Conservation (phyloP, 2,329 filamentous ascomycete species). For the Helminthosporium solani region DNA sequence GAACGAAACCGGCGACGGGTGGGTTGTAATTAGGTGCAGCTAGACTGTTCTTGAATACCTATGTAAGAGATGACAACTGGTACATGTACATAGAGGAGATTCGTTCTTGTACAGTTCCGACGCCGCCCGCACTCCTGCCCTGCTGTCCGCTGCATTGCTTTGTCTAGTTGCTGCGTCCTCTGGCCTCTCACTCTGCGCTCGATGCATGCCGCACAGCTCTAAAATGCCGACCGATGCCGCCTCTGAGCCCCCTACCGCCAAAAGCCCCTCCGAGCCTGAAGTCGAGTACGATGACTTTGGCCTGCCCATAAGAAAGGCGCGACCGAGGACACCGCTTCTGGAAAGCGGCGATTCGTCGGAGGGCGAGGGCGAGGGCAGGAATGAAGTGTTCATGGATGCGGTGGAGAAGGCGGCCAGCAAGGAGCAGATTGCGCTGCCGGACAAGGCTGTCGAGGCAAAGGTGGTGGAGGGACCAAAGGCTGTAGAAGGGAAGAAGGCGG, state of each 20-base stretch:
- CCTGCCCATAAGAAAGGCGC: conserved; percentile 59
- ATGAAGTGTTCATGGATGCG: conserved; percentile 34
- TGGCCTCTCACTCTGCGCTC: conserved; percentile 2
- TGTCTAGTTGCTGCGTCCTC: neutral
- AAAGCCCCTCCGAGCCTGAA: conserved; percentile 8
- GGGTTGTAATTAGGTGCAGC: too few relatives aligned
- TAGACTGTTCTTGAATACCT: too few relatives aligned
- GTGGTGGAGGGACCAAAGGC: too few relatives aligned
- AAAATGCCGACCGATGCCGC: conserved; percentile 21
- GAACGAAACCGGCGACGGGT: too few relatives aligned
- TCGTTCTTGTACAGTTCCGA: conserved; percentile 5
- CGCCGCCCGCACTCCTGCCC: neutral
- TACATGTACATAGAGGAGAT: conserved; percentile 8
- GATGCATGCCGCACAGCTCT: conserved; percentile 11
- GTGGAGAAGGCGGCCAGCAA: conserved; percentile 24
- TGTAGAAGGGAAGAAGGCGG: conserved; percentile 8
- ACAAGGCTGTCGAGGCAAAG: conserved; percentile 14
- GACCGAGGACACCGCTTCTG: conserved; percentile 28
- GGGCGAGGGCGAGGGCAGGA: too few relatives aligned
- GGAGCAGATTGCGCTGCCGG: conserved; percentile 32
- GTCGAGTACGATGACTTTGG: conserved; percentile 70
- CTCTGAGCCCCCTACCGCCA: conserved; percentile 25
- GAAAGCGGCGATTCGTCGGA: conserved; percentile 28
- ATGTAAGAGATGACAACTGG: too few relatives aligned
- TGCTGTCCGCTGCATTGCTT: neutral